Evolutionary conservation across 371 early-diverging fungal genomes (phyloP).

Genomic region (Coemansia sp.): DNA sequence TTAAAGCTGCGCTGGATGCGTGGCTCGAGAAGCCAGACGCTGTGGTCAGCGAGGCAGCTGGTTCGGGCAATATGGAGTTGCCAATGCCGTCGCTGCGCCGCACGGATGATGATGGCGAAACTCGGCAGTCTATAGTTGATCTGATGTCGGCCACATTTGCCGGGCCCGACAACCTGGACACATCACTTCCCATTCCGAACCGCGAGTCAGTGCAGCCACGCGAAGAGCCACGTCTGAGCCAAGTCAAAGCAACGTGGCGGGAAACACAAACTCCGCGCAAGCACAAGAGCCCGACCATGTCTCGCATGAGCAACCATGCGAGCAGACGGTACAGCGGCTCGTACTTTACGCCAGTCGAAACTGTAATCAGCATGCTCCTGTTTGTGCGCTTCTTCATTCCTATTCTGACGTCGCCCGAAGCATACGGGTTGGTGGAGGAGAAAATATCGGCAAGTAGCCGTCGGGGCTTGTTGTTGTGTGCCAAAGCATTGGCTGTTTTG

Average conservation of each 20-base stretch:
- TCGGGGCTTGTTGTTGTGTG: constrained; percentile 62
- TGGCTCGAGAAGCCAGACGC: constrained; percentile 42
- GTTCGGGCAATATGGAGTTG: not conserved
- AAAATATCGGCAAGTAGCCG: constrained; percentile 52
- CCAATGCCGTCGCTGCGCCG: not conserved
- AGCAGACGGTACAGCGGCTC: constrained; percentile 41
- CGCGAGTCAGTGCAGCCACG: constrained; percentile 7
- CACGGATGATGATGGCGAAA: constrained; percentile 11
- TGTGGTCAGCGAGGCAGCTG: not conserved
- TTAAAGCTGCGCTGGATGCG: constrained; percentile 38
- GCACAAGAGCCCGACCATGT: constrained; percentile 18
- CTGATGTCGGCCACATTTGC: constrained; percentile 33
- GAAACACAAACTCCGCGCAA: constrained; percentile 34
- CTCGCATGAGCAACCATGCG: constrained; percentile 29
- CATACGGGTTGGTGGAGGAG: constrained; percentile 50
- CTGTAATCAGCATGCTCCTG: constrained; percentile 62
- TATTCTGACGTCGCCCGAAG: constrained; percentile 61
- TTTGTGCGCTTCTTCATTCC: constrained; percentile 66
- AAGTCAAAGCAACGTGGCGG: constrained; percentile 33
- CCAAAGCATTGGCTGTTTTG: constrained; percentile 62
- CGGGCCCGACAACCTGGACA: constrained; percentile 13
- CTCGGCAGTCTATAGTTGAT: constrained; percentile 20
- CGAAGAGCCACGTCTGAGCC: constrained; percentile 15
- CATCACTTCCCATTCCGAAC: constrained; percentile 8
- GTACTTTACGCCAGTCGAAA: constrained; percentile 53